These are phyloP conservation scores for Sapria himalayana DNA, from an alignment of 345 rosid species.

Conservation along the genomic window DNA sequence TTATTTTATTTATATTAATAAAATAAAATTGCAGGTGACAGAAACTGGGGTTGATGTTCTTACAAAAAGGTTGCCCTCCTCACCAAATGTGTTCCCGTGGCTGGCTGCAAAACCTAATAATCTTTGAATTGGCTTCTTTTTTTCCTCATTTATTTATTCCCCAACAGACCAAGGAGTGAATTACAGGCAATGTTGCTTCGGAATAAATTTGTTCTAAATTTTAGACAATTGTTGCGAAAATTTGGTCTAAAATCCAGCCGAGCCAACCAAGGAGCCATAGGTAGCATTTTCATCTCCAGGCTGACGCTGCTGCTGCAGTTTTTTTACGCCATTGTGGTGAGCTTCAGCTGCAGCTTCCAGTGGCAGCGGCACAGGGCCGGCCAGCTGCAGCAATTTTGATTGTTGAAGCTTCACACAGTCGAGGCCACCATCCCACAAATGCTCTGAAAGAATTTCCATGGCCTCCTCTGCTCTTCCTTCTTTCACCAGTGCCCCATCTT, in stretches of 20 bases:
- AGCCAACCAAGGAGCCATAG: constrained; percentile 64
- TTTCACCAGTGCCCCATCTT: constrained; percentile 30
- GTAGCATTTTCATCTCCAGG: constrained; percentile 66
- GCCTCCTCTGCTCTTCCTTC: constrained; percentile 44
- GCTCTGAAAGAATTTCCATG: constrained; percentile 34
- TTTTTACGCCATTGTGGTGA: too few species aligned
- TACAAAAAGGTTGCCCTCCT: constrained; percentile 64
- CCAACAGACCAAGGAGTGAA: background rate
- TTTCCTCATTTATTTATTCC: background rate
- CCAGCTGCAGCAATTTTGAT: constrained; percentile 31
- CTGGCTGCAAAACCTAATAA: constrained; percentile 13
- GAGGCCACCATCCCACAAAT: constrained; percentile 66
- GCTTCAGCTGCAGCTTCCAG: too few species aligned
- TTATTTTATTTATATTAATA: too few species aligned
- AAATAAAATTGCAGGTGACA: constrained; percentile 51
- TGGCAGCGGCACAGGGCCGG: constrained; percentile 38
- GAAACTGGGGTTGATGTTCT: constrained; percentile 88
- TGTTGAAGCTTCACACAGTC: constrained; percentile 28
- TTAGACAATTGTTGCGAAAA: background rate
- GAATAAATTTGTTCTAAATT: too few species aligned
- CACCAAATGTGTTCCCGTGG: constrained; percentile 68
- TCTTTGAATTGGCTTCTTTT: background rate
- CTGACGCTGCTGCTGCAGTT: constrained; percentile 8
- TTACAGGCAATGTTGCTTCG: background rate
- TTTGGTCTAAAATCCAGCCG: constrained; percentile 31